A percentile compares a stretch with the other conserved stretches of the same genome.
Evolutionary conservation across 805 yeast species (phyloP).

Genomic region (Saccharomyces jurei): DNA sequence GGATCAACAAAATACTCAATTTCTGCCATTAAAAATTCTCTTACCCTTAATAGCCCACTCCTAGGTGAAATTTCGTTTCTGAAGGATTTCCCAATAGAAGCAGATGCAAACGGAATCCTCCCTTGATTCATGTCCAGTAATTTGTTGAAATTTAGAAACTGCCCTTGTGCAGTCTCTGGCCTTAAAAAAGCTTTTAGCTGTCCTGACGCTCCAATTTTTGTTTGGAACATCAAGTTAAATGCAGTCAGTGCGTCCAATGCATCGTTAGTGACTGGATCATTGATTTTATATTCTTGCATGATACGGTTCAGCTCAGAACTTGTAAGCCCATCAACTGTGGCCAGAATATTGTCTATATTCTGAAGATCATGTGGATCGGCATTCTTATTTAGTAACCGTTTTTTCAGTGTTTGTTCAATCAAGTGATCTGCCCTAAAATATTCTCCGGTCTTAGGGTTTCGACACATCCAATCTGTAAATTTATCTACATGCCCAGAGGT

Average conservation of each 20-base stretch:
- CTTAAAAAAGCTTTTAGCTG: conserved; percentile 89
- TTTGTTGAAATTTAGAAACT: conserved; percentile 90
- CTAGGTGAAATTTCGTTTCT: conserved; percentile 98
- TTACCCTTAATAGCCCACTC: conserved; percentile 92
- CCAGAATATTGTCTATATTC: conserved; percentile 90
- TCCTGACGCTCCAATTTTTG: conserved; percentile 98
- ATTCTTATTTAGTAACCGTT: conserved; percentile 83
- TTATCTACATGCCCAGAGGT: conserved; percentile 99
- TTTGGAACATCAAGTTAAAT: conserved; percentile 97
- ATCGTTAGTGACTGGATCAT: conserved; percentile 86
- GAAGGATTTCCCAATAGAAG: conserved; percentile 96
- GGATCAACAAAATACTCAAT: conserved; percentile 98
- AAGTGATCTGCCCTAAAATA: conserved; percentile 97
- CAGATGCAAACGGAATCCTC: conserved; percentile 99
- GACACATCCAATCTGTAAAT: conserved; percentile 99
- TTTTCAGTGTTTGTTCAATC: conserved; percentile 94
- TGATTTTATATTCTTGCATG: conserved; percentile 72
- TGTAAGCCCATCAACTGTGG: conserved; percentile 90
- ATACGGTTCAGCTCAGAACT: conserved; percentile 89
- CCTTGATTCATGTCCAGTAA: conserved; percentile 89
- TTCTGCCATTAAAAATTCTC: conserved; percentile 99
- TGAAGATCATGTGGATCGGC: conserved; percentile 83
- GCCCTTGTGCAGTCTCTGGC: conserved; percentile 99
- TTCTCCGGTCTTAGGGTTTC: conserved; percentile 91
- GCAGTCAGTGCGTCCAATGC: conserved; percentile 82